Evolutionary conservation across 2,329 filamentous ascomycete genomes (phyloP).

Genomic region (Kalmusia sp.): DNA sequence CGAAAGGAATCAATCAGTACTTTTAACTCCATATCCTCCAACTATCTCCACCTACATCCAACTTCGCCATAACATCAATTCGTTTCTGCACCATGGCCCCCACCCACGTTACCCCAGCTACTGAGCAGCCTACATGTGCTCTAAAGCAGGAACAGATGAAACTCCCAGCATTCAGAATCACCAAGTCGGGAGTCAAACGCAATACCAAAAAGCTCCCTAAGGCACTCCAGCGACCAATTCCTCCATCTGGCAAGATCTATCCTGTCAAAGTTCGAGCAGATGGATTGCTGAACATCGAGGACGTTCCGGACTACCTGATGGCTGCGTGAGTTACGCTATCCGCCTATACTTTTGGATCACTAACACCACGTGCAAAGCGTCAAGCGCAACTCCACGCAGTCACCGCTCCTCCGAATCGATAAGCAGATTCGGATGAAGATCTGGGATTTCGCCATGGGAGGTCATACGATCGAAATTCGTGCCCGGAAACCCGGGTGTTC

Average conservation of each 20-base stretch:
- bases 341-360: neutral
- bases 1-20: neutral
- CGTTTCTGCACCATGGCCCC: neutral
- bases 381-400: constrained; percentile 11
- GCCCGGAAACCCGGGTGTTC: neutral
- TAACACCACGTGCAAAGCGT: neutral
- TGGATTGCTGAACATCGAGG: neutral
- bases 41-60: neutral
- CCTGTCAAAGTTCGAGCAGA: neutral
- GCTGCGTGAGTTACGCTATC: neutral
- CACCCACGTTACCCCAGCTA: neutral
- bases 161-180: constrained; percentile 4
- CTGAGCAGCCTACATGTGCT: neutral
- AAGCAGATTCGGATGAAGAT: constrained; percentile 18
- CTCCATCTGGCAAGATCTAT: neutral
- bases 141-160: neutral
- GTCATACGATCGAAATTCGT: constrained; percentile 8
- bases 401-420: constrained; percentile 19
- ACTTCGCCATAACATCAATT: neutral
- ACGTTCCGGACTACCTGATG: neutral
- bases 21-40: neutral
- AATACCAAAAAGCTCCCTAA: neutral
- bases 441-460: constrained; percentile 19
- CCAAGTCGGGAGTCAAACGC: constrained; percentile 8
- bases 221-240: neutral